These are phyloP conservation scores for Senna tora DNA, from an alignment of 306 rosid species.

Conservation along the genomic window DNA sequence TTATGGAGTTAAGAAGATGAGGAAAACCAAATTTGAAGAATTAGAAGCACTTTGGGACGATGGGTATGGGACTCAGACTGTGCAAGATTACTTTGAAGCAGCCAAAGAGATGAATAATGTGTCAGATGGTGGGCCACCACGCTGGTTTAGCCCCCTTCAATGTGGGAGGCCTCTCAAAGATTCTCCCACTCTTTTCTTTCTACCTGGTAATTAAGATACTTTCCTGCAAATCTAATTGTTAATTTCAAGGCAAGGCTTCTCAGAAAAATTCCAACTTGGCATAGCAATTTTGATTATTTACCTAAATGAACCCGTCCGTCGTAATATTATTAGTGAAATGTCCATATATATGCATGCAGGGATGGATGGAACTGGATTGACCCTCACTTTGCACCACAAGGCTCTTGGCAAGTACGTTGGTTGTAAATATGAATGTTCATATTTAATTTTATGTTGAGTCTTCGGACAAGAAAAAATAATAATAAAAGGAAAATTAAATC, in stretches of 20 bases:
- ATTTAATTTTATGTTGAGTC: too few relatives aligned
- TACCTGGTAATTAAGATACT: conserved; percentile 60
- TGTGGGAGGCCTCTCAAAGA: conserved; percentile 55
- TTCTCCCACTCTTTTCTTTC: conserved; percentile 73
- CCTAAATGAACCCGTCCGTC: too few relatives aligned
- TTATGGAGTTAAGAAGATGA: conserved; percentile 16
- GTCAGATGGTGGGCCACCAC: conserved; percentile 75
- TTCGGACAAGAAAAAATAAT: too few relatives aligned
- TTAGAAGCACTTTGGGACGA: conserved; percentile 77
- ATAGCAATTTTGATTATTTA: too few relatives aligned
- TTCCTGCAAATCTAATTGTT: too few relatives aligned
- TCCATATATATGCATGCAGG: conserved; percentile 45
- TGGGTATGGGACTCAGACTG: conserved; percentile 73
- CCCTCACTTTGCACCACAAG: conserved; percentile 80
- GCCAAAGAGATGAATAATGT: conserved; percentile 50
- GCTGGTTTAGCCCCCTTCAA: conserved; percentile 79
- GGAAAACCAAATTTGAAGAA: conserved; percentile 28
- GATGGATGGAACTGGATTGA: conserved; percentile 86
- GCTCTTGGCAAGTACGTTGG: conserved; percentile 88
- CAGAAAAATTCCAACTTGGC: too few relatives aligned
- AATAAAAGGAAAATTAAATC: too few relatives aligned
- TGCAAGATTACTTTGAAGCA: conserved; percentile 67
- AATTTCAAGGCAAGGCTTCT: too few relatives aligned
- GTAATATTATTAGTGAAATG: not conserved
- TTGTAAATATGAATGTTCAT: too few relatives aligned